phyloP scores from a whole-genome alignment of 2,329 filamentous ascomycete species.

The Talaromyces sp. region DNA sequence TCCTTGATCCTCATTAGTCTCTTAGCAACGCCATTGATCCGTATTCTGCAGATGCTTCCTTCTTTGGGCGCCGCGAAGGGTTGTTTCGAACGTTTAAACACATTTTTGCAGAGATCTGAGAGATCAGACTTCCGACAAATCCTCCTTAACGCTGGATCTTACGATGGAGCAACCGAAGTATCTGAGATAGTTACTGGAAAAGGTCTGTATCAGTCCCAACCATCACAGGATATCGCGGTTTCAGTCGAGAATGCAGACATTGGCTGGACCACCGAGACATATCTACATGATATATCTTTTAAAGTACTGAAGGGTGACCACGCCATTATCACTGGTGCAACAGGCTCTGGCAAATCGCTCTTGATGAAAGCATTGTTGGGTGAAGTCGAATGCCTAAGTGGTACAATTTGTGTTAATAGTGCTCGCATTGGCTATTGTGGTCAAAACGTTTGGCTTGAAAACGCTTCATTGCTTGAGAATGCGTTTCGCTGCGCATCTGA shows the following conservation, averaged over 20 bases:
- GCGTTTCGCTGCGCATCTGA: not conserved
- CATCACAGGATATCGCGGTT: not conserved
- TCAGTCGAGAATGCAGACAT: not conserved
- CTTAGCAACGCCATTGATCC: not conserved
- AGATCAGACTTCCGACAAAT: not conserved
- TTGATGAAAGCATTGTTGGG: slow-evolving; percentile 1
- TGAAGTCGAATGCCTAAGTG: not conserved
- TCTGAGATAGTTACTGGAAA: not conserved
- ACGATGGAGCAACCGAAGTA: not conserved
- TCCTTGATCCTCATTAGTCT: not conserved
- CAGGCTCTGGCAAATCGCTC: slow-evolving; percentile 2
- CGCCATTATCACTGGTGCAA: not conserved
- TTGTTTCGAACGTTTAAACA: not conserved
- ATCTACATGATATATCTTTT: not conserved
- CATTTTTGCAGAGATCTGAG: slow-evolving; percentile 3
- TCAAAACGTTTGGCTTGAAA: not conserved
- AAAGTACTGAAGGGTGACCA: not conserved
- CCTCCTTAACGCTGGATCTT: not conserved
- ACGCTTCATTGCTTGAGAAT: not conserved
- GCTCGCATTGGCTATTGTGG: slow-evolving; percentile 3
- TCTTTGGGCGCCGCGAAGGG: not conserved
- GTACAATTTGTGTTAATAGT: not conserved
- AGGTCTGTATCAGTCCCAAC: not conserved
- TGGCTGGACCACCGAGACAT: not conserved
- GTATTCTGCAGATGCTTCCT: slow-evolving; percentile 2